Evolutionary conservation across 2,329 filamentous ascomycete genomes (phyloP), one percentile per base, ranked within the genome.

Genomic region (Apiospora sp.): DNA sequence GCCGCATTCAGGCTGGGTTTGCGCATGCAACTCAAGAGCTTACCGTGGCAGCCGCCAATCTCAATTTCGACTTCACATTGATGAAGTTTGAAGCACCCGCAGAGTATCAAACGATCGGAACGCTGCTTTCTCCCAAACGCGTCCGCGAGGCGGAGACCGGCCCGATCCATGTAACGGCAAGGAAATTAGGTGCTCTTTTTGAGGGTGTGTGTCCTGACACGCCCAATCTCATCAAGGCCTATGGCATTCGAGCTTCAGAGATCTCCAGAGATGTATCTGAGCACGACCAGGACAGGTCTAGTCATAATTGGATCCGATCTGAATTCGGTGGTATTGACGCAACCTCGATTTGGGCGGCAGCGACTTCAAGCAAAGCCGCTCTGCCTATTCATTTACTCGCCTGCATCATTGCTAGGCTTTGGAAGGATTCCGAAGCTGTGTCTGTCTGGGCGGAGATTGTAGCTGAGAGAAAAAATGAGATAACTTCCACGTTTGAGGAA

Each of bases 391-490:
- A 81, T 37, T 69, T 82, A 1, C 73, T 84, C 0, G 81, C 79
- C 1, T 83, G 82, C 71, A 80, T 84, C 73, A 72, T 84, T 3
- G 82, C 82, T 1, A 73, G 81, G 0, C 77, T 82, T 0, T 84
- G 76, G 74, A 70, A 34, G 2, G 37, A 37, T 4, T 22, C 72
- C 1, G 77, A 82, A 72, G 81, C 82, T 1, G 79, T 74, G 0
- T 77, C 81, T 0, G 73, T 83, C 0, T 84, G 82, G 82, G 75
- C 75, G 0, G 80, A 84, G 69, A 34, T 84, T 2, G 75, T 83
- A 3, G 67, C 19, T 0, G 41, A 51, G 8, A 34, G 7, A 46
- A 75, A 68, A 70, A 71, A n/a, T 46, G 73, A 73, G 75, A 74
- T 74, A 16, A 61, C 54, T 22, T 67, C 22, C 10, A 30, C 13